Evolutionary conservation across 768 basidiomycete species (phyloP), one percentile per base, ranked within the genome.

Genomic region (Suillus sp.): DNA sequence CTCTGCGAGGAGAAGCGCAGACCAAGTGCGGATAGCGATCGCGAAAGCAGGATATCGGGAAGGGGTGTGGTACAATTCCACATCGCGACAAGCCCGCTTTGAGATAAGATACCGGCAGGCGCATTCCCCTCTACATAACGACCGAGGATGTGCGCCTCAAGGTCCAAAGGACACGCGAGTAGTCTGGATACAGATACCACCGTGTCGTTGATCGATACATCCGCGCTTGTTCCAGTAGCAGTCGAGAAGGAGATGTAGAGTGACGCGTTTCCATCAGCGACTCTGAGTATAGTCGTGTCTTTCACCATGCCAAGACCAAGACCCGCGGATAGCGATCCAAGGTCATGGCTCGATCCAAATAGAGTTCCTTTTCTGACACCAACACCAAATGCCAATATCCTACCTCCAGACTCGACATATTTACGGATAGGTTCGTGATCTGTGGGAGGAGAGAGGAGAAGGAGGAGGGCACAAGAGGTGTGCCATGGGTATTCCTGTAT

Each of bases 401-500:
- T 77, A 2, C 95, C 95, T 0, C 95, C 94, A 8, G 75, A 67
- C 45, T 85, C 79, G 8, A 91, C 83, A 66, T 85, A 96, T 4
- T 78, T 78, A 58, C 78, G 79, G 55, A 95, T 85, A 2, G 81
- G 72, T 11, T 78, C 59, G 27, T 78, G 75, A 59, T 74, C 69
- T 66, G 79, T 72, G 10, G 74, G 82, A 22, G 55, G 83, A 83
- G 62, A 87, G 82, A n/a, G 92, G 86, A 96, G 77, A 57, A 95
- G 89, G 20, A 98, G 83, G 2, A 96, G 79, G 2, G 89, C 88
- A 71, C 93, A 96, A 11, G 83, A 81, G 7, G 78, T 70, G 42
- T 84, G 74, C 96, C 95, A 98, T 22, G 95, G 95, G 51, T 89
- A 87, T 1, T 83, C 78, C 11, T 80, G 88, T 0, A 81, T 77